Evolutionary conservation across 495 filamentous ascomycete genomes (phyloP), one percentile per base, ranked within the genome.

Genomic region (Zalerion maritima): DNA sequence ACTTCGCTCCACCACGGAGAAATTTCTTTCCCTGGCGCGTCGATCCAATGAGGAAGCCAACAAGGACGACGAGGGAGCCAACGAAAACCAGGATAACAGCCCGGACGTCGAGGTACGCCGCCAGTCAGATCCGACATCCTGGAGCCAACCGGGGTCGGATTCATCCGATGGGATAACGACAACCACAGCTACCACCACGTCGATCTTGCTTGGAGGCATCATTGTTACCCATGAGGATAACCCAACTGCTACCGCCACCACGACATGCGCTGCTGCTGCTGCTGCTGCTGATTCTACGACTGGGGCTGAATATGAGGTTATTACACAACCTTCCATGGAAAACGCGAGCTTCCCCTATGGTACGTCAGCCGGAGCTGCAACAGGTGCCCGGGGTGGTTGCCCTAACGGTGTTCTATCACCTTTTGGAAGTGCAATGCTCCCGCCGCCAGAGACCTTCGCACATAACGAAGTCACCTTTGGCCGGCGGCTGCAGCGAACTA

Each of bases 381-480:
- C 20, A 2, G 22, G 27, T 5, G 14, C 18, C 7, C 31, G 28
- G 8, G 30, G 22, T 23, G 20, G 28, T 18, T 35, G 35, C 4
- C 20, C 37, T 18, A 15, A 21, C 1, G 20, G 36, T 9, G 28
- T 21, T 4, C 11, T 28, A 13, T 31, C 16, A 31, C 0, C 18
- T 32, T 4, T n/a, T 46, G 30, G 28, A 45, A 50, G 10, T 34
- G n/a, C n/a, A n/a, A n/a, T 45, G 4, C 54, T 62, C 1, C 47
- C 57, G 1, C 31, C 44, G 1, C 63, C 65, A 1, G 43, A 30
- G 3, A 61, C 62, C 0, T 69, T 69, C 40, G 54, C 62, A 18
- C 58, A 71, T 24, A 61, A 72, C 14, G 83, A 89, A 50, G 55
- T 57, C 9, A 67, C 67, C n/a, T 81, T 91, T 36, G 71, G 72